Evolutionary conservation across 2,329 filamentous ascomycete genomes (phyloP).

Genomic region (Monosporascus cannonballus): DNA sequence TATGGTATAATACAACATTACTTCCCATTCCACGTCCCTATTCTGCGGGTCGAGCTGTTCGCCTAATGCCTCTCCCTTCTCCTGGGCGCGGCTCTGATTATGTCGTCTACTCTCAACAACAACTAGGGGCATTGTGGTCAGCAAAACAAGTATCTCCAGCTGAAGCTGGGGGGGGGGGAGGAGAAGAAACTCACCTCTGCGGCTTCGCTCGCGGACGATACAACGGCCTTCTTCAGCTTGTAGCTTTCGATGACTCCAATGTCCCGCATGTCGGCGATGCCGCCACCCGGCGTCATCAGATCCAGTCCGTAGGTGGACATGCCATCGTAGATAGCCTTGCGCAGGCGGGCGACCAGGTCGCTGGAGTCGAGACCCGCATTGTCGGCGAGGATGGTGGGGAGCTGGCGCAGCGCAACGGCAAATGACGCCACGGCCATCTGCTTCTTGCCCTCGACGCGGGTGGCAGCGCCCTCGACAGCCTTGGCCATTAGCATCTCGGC

Average conservation of each 20-base stretch:
- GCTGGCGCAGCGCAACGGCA: conserved; percentile 79
- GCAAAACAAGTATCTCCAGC: no score
- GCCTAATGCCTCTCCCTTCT: conserved; percentile 67
- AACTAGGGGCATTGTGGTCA: conserved; percentile 47
- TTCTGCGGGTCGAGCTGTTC: not conserved
- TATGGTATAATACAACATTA: conserved; percentile 15
- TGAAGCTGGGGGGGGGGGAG: not conserved
- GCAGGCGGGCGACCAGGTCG: conserved; percentile 83
- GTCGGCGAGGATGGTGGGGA: conserved; percentile 94
- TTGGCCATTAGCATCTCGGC: conserved; percentile 99
- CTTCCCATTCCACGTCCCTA: conserved; percentile 8
- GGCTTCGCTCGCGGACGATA: conserved; percentile 91
- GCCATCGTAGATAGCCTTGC: conserved; percentile 92
- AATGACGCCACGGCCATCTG: conserved; percentile 90
- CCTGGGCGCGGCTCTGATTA: conserved; percentile 88
- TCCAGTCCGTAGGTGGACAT: conserved; percentile 90
- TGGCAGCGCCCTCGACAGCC: conserved; percentile 88
- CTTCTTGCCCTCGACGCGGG: conserved; percentile 94
- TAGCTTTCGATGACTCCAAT: conserved; percentile 95
- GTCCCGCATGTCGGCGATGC: conserved; percentile 93
- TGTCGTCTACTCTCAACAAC: conserved; percentile 91
- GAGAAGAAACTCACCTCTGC: conserved; percentile 66
- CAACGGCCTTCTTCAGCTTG: conserved; percentile 97
- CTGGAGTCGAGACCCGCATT: conserved; percentile 95
- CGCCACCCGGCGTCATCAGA: conserved; percentile 80